Percentiles rank a stretch among this genome's conserved stretches.
These are phyloP conservation scores for Papiliotrema nemorosa DNA, from an alignment of 1,284 basidiomycete species.

Conservation along the genomic window DNA sequence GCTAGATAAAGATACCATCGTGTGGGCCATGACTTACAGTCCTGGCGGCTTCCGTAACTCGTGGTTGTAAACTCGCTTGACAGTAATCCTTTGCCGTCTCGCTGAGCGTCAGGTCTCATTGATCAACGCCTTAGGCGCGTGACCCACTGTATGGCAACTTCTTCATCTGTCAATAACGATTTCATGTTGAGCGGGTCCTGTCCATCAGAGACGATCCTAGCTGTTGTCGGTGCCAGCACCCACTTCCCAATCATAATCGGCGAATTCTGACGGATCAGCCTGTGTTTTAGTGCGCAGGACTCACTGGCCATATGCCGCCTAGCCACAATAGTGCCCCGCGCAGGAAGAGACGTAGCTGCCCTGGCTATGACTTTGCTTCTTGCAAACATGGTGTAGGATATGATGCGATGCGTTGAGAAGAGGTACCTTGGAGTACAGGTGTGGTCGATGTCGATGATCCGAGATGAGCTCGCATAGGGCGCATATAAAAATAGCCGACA, in stretches of 20 bases:
- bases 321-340: background rate
- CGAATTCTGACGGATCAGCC: constrained; percentile 44
- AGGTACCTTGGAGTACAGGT: background rate
- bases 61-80: constrained; percentile 76
- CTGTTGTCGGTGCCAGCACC: too few relatives aligned
- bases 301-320: constrained; percentile 4
- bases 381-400: background rate
- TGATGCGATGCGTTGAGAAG: background rate
- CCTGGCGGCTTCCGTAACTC: constrained; percentile 80
- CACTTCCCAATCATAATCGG: constrained; percentile 68
- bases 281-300: background rate
- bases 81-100: constrained; percentile 82
- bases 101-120: constrained; percentile 11
- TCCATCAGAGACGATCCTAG: background rate
- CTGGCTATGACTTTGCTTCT: background rate
- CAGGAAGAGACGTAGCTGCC: background rate
- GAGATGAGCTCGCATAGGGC: too few relatives aligned
- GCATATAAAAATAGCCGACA: too few relatives aligned
- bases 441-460: background rate
- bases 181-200: constrained; percentile 70
- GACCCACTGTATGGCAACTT: constrained; percentile 75
- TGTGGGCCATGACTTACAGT: too few relatives aligned
- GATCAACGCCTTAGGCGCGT: background rate
- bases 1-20: too few relatives aligned
- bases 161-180: constrained; percentile 80